Evolutionary conservation across 768 basidiomycete genomes (phyloP).

Genomic region (Leccinum subgranulosum): DNA sequence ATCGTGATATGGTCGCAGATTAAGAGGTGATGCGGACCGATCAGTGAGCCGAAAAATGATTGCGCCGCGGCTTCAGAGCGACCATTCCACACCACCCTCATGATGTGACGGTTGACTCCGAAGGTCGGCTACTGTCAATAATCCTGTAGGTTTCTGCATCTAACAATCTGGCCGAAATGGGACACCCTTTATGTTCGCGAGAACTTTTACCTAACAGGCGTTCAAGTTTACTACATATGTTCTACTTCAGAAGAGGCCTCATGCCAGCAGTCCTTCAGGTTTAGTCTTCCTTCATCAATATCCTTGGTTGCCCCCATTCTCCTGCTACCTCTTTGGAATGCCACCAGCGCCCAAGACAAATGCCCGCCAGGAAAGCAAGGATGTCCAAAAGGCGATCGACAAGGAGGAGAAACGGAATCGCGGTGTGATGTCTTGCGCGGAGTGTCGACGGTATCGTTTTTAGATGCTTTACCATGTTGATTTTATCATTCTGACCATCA

Average conservation of each 20-base stretch:
- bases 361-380: constrained; percentile 30
- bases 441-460: constrained; percentile 52
- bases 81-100: too few species aligned
- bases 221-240: constrained; percentile 2
- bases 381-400: constrained; percentile 50
- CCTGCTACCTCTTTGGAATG: constrained; percentile 31
- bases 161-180: not conserved
- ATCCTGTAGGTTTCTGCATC: not conserved
- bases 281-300: not conserved
- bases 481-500: not conserved
- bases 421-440: constrained; percentile 54
- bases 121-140: not conserved
- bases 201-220: constrained; percentile 11
- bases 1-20: constrained; percentile 11
- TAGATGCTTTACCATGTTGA: not conserved
- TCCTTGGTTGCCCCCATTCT: not conserved
- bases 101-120: too few species aligned
- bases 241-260: not conserved
- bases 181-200: not conserved
- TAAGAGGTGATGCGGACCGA: constrained; percentile 7
- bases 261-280: not conserved
- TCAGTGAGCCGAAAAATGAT: not conserved
- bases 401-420: constrained; percentile 65
- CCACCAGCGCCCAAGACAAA: constrained; percentile 51
- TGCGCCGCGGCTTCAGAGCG: not conserved